phyloP scores from a whole-genome alignment of 306 rosid genomes.

The Comarum palustre region DNA sequence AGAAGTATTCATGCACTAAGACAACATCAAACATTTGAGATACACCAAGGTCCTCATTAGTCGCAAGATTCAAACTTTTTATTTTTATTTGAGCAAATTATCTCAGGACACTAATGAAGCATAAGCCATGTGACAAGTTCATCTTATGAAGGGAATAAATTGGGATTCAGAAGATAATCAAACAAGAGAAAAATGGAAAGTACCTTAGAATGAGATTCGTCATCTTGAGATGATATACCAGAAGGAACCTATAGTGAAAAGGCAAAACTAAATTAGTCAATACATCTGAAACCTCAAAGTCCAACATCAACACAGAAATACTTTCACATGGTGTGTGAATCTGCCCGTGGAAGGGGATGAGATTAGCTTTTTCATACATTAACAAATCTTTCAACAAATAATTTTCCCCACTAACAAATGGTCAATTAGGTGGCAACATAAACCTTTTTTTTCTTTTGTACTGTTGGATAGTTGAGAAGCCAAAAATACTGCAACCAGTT shows the following conservation, averaged over 20 bases:
- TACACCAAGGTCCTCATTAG: neutral
- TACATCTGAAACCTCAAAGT: neutral
- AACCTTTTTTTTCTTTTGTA: neutral
- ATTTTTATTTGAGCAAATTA: neutral
- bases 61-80: neutral
- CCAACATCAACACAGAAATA: neutral
- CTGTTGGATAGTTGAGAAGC: constrained; percentile 1
- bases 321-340: neutral
- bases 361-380: neutral
- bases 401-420: neutral
- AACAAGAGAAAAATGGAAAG: constrained; percentile 4
- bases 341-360: neutral
- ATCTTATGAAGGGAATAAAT: neutral
- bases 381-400: neutral
- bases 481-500: constrained; percentile 17
- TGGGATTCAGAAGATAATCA: neutral
- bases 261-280: constrained; percentile 12
- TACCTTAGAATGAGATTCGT: constrained; percentile 51
- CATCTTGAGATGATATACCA: constrained; percentile 52
- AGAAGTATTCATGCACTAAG: neutral
- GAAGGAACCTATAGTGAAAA: constrained; percentile 64
- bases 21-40: neutral
- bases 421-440: neutral
- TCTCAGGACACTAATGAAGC: constrained; percentile 4
- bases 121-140: neutral